Evolutionary conservation across 257 asterid species (phyloP).

Genomic region (Fraxinus americana): DNA sequence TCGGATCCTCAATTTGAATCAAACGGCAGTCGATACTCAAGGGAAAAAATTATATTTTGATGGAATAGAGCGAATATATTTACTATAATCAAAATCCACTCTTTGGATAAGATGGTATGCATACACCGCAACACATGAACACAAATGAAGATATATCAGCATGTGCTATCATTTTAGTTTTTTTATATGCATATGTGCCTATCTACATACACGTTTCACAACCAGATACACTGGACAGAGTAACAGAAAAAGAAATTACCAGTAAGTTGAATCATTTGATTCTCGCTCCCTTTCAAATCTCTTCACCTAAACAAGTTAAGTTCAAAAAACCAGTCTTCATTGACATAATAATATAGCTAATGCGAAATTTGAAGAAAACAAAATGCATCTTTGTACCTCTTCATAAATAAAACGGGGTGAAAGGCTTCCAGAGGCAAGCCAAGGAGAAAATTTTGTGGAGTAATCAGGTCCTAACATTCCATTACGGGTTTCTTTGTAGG

Average conservation of each 20-base stretch:
- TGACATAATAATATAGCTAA: not conserved
- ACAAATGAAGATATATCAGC: not conserved
- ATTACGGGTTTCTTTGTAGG: slow-evolving; percentile 85
- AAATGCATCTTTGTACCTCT: slow-evolving; percentile 55
- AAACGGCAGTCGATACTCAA: not conserved
- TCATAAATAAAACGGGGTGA: slow-evolving; percentile 85
- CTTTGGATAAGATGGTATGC: not conserved
- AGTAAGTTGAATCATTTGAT: slow-evolving; percentile 86
- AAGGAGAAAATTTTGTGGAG: slow-evolving; percentile 91
- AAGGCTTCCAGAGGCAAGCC: slow-evolving; percentile 95
- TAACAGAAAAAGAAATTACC: slow-evolving; percentile 44
- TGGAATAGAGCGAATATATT: not conserved
- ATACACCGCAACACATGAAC: not conserved
- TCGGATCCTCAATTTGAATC: not conserved
- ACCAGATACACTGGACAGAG: not conserved
- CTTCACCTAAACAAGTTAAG: slow-evolving; percentile 66
- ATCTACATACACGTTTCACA: not conserved
- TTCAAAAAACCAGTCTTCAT: slow-evolving; percentile 27
- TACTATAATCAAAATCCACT: not conserved
- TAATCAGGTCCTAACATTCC: slow-evolving; percentile 94
- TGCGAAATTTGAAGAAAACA: slow-evolving; percentile 11
- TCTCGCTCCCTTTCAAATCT: slow-evolving; percentile 79
- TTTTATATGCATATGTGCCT: not conserved
- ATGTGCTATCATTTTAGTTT: not conserved
- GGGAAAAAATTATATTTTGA: not conserved